Evolutionary conservation across 768 basidiomycete genomes (phyloP), one percentile per base, ranked within the genome.

Genomic region (Boletus patriciae): DNA sequence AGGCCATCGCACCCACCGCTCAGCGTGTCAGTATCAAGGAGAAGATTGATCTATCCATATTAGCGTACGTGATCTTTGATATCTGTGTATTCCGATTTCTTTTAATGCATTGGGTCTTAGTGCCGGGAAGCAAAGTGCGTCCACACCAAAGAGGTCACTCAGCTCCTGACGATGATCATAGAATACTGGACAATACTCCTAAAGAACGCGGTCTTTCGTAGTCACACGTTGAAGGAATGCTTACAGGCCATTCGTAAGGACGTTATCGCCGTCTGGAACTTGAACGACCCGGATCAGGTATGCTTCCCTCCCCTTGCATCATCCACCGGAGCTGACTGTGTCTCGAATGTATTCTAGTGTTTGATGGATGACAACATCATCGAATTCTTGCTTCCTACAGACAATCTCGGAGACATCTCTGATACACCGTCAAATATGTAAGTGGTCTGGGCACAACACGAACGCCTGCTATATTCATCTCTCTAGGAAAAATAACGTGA

Each of bases 1-100:
- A 53, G 12, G 16, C 40, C 16, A 4, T 52, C 23, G 57, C 62
- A 8, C 13, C 47, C 25, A 64, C 60, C 13, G 62, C 57, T 29
- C 62, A 63, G 7, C 57, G 62, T 11, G 38, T 64, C 36, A 55
- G 47, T 4, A 52, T 64, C 29, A 63, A 64, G 46, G 43, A 60
- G 13, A 63, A 63, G 23, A 41, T 63, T 2, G 62, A 64, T 3
- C 18, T 25, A 38, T 63, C 62, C 2, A 52, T 63, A 3, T 49
- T 63, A 40, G 13, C 50, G 62, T 64, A 60, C 3, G 56, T 47
- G 4, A 3, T 5, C 5, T 23, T 40, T 33, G 19, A 6, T 16
- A 6, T 37, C 16, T 7, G 3, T 18, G 7, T 6, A 19, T 41
- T 7, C 4, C 11, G 23, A 16, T 37, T 34, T 34, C 23, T 7